Evolutionary conservation across 805 yeast species (phyloP).

Genomic region (Candida corydali): DNA sequence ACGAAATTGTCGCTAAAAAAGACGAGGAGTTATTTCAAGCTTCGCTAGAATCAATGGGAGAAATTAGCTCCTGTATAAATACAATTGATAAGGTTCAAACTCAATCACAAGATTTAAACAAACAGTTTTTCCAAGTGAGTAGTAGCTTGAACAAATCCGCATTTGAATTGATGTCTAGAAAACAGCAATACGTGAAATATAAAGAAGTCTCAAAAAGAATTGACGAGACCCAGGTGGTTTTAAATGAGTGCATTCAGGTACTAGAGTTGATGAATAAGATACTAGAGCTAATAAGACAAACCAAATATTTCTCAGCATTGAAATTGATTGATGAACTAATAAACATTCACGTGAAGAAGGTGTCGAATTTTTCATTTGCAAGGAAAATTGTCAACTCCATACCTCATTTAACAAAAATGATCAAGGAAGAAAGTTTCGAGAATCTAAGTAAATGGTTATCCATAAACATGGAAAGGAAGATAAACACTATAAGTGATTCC

Average conservation of each 20-base stretch:
- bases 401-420: slow-evolving; percentile 69
- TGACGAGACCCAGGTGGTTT: slow-evolving; percentile 63
- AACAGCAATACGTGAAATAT: slow-evolving; percentile 53
- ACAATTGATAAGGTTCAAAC: slow-evolving; percentile 59
- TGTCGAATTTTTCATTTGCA: slow-evolving; percentile 71
- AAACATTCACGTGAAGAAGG: slow-evolving; percentile 63
- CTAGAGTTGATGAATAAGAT: slow-evolving; percentile 83
- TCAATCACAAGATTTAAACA: slow-evolving; percentile 52
- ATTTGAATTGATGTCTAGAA: slow-evolving; percentile 55
- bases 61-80: slow-evolving; percentile 54
- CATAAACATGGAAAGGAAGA: slow-evolving; percentile 55
- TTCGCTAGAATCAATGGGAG: slow-evolving; percentile 58
- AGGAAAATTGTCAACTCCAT: slow-evolving; percentile 69
- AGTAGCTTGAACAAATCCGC: slow-evolving; percentile 62
- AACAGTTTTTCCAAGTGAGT: slow-evolving; percentile 55
- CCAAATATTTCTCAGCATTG: slow-evolving; percentile 80
- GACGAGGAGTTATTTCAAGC: slow-evolving; percentile 60
- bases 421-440: slow-evolving; percentile 69
- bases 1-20: slow-evolving; percentile 52
- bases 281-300: slow-evolving; percentile 70
- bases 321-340: slow-evolving; percentile 75
- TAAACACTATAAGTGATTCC: slow-evolving; percentile 53
- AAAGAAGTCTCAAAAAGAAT: slow-evolving; percentile 66
- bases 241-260: slow-evolving; percentile 72
- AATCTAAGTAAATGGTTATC: slow-evolving; percentile 63